phyloP scores from a whole-genome alignment of 129 eudicot genomes.

The Solidago caesia region DNA sequence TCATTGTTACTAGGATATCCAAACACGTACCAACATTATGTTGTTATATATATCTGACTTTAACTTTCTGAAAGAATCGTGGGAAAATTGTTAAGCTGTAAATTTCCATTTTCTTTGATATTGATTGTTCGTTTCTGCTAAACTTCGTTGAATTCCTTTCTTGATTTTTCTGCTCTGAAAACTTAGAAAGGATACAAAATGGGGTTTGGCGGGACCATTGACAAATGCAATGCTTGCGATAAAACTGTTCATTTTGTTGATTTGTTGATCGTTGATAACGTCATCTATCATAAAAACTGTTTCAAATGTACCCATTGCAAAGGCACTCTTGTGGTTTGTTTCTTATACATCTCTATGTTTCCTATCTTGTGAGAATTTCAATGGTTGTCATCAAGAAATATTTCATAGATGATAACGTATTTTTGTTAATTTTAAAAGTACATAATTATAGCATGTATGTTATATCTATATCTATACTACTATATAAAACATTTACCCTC shows the following conservation, averaged over 20 bases:
- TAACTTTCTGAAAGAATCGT: neutral
- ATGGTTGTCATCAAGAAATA: neutral
- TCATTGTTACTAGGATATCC: slow-evolving; percentile 20
- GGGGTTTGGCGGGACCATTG: slow-evolving; percentile 83
- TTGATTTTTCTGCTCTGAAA: slow-evolving; percentile 4
- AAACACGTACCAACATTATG: slow-evolving; percentile 1
- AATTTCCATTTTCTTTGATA: slow-evolving; percentile 26
- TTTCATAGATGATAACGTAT: too few species aligned
- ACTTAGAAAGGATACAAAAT: slow-evolving; percentile 31
- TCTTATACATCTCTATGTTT: neutral
- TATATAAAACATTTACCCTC: too few species aligned
- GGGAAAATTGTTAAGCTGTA: slow-evolving; percentile 21
- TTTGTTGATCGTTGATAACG: slow-evolving; percentile 71
- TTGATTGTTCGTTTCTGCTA: slow-evolving; percentile 20
- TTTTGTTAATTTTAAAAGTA: too few species aligned
- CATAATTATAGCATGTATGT: too few species aligned
- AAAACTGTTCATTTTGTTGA: slow-evolving; percentile 79
- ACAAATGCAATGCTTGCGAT: slow-evolving; percentile 88
- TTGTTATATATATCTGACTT: slow-evolving; percentile 6
- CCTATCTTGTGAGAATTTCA: neutral
- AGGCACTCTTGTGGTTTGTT: slow-evolving; percentile 82
- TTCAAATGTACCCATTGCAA: slow-evolving; percentile 91
- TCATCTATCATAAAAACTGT: slow-evolving; percentile 73
- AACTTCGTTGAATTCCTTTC: slow-evolving; percentile 25
- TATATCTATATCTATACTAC: too few species aligned